A percentile compares a stretch with the other conserved stretches of the same genome.
Evolutionary conservation across 352 stramenopile species (phyloP).

Genomic region (Phytophthora hibernalis): DNA sequence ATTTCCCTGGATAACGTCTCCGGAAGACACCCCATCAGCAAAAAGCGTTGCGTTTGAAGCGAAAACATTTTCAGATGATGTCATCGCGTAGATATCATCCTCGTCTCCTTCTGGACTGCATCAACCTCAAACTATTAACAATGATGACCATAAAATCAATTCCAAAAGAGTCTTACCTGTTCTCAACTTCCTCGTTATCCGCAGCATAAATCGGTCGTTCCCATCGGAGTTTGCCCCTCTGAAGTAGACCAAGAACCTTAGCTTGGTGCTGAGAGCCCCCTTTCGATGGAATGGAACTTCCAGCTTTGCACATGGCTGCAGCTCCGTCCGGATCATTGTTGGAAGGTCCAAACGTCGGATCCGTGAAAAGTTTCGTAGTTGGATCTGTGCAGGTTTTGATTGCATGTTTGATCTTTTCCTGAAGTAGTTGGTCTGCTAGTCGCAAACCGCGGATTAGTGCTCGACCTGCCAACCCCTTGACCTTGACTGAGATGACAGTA

Average conservation of each 20-base stretch:
- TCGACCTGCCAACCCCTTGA: conserved; percentile 74
- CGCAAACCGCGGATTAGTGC: conserved; percentile 59
- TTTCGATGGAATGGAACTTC: conserved; percentile 60
- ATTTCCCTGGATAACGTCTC: conserved; percentile 91
- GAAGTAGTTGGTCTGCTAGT: conserved; percentile 74
- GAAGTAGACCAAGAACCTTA: conserved; percentile 74
- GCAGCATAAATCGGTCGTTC: conserved; percentile 70
- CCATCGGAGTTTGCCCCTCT: conserved; percentile 83
- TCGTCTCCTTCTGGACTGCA: conserved; percentile 37
- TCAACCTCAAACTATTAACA: conserved; percentile 1
- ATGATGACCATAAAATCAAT: not conserved
- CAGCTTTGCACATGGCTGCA: conserved; percentile 72
- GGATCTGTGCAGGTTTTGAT: conserved; percentile 58
- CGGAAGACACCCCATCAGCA: conserved; percentile 72
- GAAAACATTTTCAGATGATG: conserved; percentile 50
- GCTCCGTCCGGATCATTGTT: conserved; percentile 62
- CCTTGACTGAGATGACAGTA: conserved; percentile 79
- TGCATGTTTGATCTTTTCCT: conserved; percentile 77
- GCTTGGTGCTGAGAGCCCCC: conserved; percentile 77
- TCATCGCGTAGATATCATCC: conserved; percentile 22
- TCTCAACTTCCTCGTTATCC: conserved; percentile 36
- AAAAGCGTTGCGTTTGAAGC: conserved; percentile 78
- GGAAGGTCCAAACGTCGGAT: conserved; percentile 85
- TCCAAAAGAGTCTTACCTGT: conserved; percentile 22
- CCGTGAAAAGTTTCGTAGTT: conserved; percentile 65